Evolutionary conservation across 352 stramenopile species (phyloP).

Genomic region (Globisporangium paddicum): DNA sequence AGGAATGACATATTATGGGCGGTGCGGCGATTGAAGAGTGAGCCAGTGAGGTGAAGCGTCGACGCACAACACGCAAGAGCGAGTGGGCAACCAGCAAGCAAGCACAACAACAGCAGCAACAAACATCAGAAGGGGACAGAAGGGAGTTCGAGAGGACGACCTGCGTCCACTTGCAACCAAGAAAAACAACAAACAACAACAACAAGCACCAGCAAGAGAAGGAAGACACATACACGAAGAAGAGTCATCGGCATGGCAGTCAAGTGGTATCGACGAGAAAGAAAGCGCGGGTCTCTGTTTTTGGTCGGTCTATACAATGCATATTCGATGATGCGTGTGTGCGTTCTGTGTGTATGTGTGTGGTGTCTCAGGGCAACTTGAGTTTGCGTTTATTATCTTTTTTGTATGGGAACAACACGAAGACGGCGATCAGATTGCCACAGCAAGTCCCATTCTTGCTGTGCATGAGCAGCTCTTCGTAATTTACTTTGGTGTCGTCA

Average conservation of each 20-base stretch:
- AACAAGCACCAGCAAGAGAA: constrained; percentile 1
- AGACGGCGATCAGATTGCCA: background rate
- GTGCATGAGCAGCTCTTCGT: background rate
- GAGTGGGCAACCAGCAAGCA: background rate
- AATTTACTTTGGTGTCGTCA: background rate
- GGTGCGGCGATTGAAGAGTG: background rate
- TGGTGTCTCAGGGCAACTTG: constrained; percentile 9
- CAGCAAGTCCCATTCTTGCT: too few relatives aligned
- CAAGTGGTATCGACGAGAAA: constrained; percentile 5
- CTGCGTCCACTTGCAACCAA: background rate
- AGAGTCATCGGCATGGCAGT: constrained; percentile 6
- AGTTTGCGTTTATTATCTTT: background rate
- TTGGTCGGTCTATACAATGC: constrained; percentile 13
- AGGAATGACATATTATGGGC: constrained; percentile 8
- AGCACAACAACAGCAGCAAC: constrained; percentile 4
- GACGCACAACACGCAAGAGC: constrained; percentile 2
- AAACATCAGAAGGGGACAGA: background rate
- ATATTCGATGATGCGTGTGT: constrained; percentile 10
- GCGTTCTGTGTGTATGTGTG: background rate
- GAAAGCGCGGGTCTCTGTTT: constrained; percentile 8
- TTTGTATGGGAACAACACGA: background rate
- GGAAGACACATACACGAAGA: constrained; percentile 2
- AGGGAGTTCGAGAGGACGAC: background rate
- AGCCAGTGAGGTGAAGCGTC: background rate
- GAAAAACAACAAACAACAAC: background rate